Conservation (phyloP, 2,329 filamentous ascomycete species). For the Akanthomyces dipterigenus region DNA sequence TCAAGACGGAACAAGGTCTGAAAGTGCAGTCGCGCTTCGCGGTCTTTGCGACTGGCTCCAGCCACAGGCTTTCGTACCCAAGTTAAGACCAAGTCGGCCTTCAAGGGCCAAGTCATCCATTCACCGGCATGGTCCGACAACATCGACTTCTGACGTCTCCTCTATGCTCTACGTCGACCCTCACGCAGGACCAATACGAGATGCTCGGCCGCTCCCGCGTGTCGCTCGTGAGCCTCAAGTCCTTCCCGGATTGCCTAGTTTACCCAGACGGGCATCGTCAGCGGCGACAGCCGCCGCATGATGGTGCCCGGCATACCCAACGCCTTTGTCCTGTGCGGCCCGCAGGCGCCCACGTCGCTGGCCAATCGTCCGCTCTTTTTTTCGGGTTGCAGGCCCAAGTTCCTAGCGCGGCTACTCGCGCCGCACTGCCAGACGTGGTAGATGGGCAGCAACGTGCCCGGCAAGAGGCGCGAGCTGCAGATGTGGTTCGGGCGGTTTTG, state of each 20-base stretch:
- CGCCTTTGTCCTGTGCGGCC: not conserved
- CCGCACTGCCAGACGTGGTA: not conserved
- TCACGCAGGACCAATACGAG: not conserved
- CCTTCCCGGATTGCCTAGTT: slow-evolving; percentile 26
- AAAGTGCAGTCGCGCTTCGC: slow-evolving; percentile 29
- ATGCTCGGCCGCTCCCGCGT: too few relatives aligned
- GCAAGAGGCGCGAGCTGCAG: not conserved
- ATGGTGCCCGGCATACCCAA: not conserved
- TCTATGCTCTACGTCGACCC: not conserved
- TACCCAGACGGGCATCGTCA: slow-evolving; percentile 31
- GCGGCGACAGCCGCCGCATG: slow-evolving; percentile 21
- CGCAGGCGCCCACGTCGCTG: not conserved
- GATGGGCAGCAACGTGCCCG: not conserved
- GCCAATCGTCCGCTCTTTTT: not conserved
- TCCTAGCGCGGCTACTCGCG: not conserved
- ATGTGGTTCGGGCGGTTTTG: not conserved
- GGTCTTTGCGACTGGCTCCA: slow-evolving; percentile 33
- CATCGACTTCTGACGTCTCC: slow-evolving; percentile 12
- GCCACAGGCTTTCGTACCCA: slow-evolving; percentile 31
- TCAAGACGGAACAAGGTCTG: slow-evolving; percentile 30
- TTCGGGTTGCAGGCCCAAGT: not conserved
- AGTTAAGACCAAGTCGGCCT: slow-evolving; percentile 26
- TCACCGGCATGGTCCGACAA: slow-evolving; percentile 21
- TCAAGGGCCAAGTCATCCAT: slow-evolving; percentile 23
- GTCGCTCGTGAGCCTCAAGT: not conserved